Conservation (phyloP, 2,329 filamentous ascomycete species). For the Talaromyces sp. region DNA sequence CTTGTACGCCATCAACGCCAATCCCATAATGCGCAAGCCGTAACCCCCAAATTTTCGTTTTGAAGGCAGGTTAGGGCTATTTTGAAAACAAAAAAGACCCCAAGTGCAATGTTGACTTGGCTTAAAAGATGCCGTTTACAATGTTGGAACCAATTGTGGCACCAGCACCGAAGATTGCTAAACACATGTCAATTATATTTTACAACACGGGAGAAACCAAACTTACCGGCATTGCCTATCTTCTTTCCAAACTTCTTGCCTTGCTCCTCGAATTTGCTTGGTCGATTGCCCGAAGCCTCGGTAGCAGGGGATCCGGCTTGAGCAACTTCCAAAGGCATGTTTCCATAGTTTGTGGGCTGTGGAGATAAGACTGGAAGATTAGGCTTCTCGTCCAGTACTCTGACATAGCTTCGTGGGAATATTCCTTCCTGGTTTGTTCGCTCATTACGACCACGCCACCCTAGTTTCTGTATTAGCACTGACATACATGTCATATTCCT, state of each 20-base stretch:
- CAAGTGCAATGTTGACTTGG: not conserved
- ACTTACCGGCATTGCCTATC: slow-evolving; percentile 62
- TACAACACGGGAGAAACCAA: not conserved
- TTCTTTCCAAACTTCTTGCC: slow-evolving; percentile 98
- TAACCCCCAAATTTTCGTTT: slow-evolving; percentile 12
- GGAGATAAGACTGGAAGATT: slow-evolving; percentile 32
- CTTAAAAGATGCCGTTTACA: slow-evolving; percentile 83
- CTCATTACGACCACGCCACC: slow-evolving; percentile 79
- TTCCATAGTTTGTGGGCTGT: slow-evolving; percentile 44
- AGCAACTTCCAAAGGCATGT: slow-evolving; percentile 71
- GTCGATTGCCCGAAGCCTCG: slow-evolving; percentile 39
- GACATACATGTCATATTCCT: not conserved
- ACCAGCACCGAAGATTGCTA: slow-evolving; percentile 86
- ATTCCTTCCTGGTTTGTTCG: slow-evolving; percentile 83
- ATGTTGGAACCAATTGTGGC: slow-evolving; percentile 86
- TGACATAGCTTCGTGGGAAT: slow-evolving; percentile 88
- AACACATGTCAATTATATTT: not conserved
- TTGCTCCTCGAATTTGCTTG: slow-evolving; percentile 63
- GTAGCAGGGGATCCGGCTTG: slow-evolving; percentile 46
- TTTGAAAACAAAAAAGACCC: slow-evolving; percentile 7
- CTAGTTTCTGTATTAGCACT: slow-evolving; percentile 25
- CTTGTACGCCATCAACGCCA: slow-evolving; percentile 30
- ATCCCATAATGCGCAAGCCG: slow-evolving; percentile 23
- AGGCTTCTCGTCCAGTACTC: slow-evolving; percentile 60
- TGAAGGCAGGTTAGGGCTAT: not conserved